Evolutionary conservation across 139 green algal species (phyloP).

Genomic region (Coccomyxa sp.): DNA sequence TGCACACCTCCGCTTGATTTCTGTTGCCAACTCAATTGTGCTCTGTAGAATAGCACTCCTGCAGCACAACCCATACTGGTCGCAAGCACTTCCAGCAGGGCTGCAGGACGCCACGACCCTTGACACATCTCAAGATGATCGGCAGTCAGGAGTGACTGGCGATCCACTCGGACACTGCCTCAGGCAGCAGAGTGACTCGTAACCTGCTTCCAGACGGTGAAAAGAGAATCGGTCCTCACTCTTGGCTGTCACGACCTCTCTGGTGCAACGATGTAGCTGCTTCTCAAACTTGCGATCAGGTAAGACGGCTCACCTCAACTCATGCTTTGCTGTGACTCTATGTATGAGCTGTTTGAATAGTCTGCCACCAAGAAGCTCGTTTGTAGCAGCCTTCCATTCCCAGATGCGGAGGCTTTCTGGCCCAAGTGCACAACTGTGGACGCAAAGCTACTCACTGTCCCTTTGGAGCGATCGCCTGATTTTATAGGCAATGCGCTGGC

Average conservation of each 20-base stretch:
- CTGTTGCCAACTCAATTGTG: not conserved
- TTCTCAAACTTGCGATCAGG: not conserved
- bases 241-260: not conserved
- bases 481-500: not conserved
- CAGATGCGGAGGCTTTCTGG: too few species aligned
- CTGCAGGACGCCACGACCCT: not conserved
- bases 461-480: too few species aligned
- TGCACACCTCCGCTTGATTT: constrained; percentile 1
- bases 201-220: not conserved
- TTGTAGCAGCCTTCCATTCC: too few species aligned
- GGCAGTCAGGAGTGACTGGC: not conserved
- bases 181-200: not conserved
- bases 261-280: constrained; percentile 1
- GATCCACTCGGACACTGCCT: not conserved
- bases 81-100: not conserved
- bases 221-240: not conserved
- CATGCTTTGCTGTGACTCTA: not conserved
- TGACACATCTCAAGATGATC: not conserved
- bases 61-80: not conserved
- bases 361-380: not conserved
- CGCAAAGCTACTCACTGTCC: too few species aligned
- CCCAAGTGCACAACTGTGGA: too few species aligned
- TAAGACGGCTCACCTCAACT: not conserved
- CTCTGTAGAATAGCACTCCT: not conserved
- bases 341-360: not conserved